phyloP scores from a whole-genome alignment of 1,284 basidiomycete genomes.

The Salmacisia buchloeana region DNA sequence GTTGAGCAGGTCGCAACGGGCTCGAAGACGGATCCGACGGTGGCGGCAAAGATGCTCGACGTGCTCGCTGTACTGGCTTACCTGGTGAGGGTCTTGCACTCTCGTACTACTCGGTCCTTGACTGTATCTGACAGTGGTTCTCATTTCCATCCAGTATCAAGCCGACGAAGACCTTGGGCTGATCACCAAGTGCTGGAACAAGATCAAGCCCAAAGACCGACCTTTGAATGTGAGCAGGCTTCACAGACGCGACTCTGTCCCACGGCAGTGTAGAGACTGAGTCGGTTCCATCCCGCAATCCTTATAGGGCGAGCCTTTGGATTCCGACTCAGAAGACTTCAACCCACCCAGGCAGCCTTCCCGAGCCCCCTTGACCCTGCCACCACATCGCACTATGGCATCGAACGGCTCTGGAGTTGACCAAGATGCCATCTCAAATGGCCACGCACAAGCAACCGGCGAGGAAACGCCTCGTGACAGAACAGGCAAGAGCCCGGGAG shows the following conservation, averaged over 20 bases:
- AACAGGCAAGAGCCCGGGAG: too few relatives aligned
- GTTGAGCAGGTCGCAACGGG: slow-evolving; percentile 32
- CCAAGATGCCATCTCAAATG: background rate
- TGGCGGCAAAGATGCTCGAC: slow-evolving; percentile 35
- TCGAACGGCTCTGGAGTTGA: background rate
- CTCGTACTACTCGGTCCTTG: background rate
- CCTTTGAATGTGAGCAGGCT: slow-evolving; percentile 18
- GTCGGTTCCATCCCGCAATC: background rate
- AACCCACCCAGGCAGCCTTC: slow-evolving; percentile 6
- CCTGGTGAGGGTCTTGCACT: background rate
- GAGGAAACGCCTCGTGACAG: background rate
- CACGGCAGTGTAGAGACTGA: background rate
- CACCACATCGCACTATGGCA: background rate
- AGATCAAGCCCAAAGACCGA: slow-evolving; percentile 29
- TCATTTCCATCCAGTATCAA: slow-evolving; percentile 19
- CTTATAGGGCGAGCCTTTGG: slow-evolving; percentile 21
- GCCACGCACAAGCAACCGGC: background rate
- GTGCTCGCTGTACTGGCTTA: slow-evolving; percentile 38
- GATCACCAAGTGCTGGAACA: slow-evolving; percentile 42
- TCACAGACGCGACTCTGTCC: background rate
- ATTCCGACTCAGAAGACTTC: slow-evolving; percentile 13
- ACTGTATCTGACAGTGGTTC: background rate
- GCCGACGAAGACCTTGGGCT: slow-evolving; percentile 25
- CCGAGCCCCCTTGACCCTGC: background rate
- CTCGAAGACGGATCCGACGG: slow-evolving; percentile 30